Base-by-base conservation (phyloP, 345 rosid genomes). In the Citrus mangshanensis region DNA sequence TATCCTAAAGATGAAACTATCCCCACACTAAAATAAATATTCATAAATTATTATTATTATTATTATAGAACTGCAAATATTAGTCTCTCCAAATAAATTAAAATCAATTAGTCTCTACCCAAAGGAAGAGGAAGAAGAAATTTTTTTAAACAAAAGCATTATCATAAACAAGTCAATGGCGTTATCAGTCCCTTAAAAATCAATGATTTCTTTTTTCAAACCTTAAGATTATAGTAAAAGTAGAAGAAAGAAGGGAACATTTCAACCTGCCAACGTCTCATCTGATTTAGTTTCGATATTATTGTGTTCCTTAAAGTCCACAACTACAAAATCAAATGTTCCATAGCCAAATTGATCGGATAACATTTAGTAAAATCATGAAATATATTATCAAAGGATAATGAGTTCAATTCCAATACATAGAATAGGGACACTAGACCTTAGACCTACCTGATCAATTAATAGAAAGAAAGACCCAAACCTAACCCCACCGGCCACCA, bases 221-320 rank as follows among this genome's bases (percentile, higher is more conserved):
- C 62, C 38, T 65, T n/a, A 25, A 5, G 60, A 51, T 42, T n/a
- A 58, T 49, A 12, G 5, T 32, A 56, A 72, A 34, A 72, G 66
- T 42, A 18, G 35, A 13, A 46, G 22, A 58, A 18, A 9, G 32
- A 38, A 34, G 28, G 13, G 68, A 18, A 58, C 66, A 63, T 7
- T 19, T 51, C 56, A 63, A 59, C 10, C 62, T 35, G 25, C 62
- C 14, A 58, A 59, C 38, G 4, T 30, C 37, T 56, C 12, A 16
- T 27, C 40, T 55, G 55, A 72, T 64, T 22, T 62, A 30, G 54
- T 81, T 81, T 74, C 19, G 34, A 62, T 22, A 51, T 58, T 38
- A 82, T 68, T 62, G 83, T 81, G 84, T 85, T 84, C 80, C 87
- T 75, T 84, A 64, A 85, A 80, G 79, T 58, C 80, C 78, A 68